Percentiles rank a stretch among this genome's conserved stretches.
phyloP scores from a whole-genome alignment of 2,329 filamentous ascomycete species.

The Aspergillus fumigatus region DNA sequence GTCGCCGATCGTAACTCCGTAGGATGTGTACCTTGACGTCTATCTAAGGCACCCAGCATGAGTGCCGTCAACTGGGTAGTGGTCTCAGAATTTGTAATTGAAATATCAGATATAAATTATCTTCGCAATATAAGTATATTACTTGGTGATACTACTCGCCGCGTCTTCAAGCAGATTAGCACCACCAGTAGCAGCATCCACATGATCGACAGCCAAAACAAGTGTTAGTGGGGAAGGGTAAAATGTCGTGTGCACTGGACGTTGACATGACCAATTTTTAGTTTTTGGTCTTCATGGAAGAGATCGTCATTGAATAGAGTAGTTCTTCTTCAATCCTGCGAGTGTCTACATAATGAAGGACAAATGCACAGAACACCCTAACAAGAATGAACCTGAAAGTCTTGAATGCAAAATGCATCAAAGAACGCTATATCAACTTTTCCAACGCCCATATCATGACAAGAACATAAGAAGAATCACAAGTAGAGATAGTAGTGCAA shows the following conservation, averaged over 20 bases:
- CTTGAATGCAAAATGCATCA: conserved; percentile 1
- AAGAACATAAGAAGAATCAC: conserved; percentile 4
- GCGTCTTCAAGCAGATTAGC: not conserved
- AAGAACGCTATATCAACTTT: conserved; percentile 11
- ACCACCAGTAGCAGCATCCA: not conserved
- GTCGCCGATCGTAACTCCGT: too few species aligned
- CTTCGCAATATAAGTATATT: not conserved
- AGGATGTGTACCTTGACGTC: not conserved
- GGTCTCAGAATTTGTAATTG: not conserved
- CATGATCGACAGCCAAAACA: not conserved
- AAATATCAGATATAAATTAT: not conserved
- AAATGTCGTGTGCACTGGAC: not conserved
- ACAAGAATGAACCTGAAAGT: conserved; percentile 7
- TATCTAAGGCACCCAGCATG: not conserved
- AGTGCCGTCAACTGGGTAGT: not conserved
- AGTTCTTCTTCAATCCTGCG: not conserved
- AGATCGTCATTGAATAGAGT: not conserved
- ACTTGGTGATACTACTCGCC: not conserved
- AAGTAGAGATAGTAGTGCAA: not conserved
- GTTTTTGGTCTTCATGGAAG: not conserved
- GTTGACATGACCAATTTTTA: not conserved
- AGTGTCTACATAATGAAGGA: not conserved
- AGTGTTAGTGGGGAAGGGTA: not conserved
- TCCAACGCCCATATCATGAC: conserved; percentile 11
- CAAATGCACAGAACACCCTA: conserved; percentile 1